Conservation (phyloP, 805 yeast genomes). For the Kodamaea kakaduensis region DNA sequence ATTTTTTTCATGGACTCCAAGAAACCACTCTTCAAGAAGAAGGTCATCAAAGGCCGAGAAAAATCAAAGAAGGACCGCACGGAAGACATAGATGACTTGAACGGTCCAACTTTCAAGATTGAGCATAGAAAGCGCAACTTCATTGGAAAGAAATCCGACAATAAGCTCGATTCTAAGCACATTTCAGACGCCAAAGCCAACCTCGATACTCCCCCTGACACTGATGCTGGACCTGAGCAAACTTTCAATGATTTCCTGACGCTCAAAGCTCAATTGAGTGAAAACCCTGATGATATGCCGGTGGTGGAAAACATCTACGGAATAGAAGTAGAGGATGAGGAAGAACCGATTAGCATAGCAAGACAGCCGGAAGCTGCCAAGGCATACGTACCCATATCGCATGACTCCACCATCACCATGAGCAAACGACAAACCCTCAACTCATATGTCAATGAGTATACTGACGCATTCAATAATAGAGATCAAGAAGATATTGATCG, state of each 20-base stretch:
- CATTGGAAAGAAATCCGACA: conserved; percentile 1
- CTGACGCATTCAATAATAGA: conserved; percentile 12
- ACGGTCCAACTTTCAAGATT: not conserved
- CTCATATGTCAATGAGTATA: conserved; percentile 11
- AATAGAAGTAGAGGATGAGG: conserved; percentile 1
- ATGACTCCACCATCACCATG: conserved; percentile 6
- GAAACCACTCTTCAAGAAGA: conserved; percentile 12
- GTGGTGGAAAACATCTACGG: conserved; percentile 1
- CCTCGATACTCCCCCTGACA: too few species aligned
- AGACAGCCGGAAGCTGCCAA: not conserved
- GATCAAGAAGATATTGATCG: conserved; percentile 13
- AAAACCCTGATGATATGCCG: conserved; percentile 4
- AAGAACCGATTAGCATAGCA: not conserved
- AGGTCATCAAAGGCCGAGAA: conserved; percentile 8
- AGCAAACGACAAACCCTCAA: conserved; percentile 7
- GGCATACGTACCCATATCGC: conserved; percentile 7
- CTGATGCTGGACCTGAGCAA: too few species aligned
- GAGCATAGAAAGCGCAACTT: too few species aligned
- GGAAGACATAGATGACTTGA: not conserved
- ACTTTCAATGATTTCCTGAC: too few species aligned
- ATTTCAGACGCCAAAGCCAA: not conserved
- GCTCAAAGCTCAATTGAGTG: too few species aligned
- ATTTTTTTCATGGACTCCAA: conserved; percentile 5
- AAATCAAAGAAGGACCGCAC: not conserved
- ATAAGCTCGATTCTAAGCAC: too few species aligned